phyloP scores from a whole-genome alignment of 2,329 filamentous ascomycete species.

The Fusarium sp. region DNA sequence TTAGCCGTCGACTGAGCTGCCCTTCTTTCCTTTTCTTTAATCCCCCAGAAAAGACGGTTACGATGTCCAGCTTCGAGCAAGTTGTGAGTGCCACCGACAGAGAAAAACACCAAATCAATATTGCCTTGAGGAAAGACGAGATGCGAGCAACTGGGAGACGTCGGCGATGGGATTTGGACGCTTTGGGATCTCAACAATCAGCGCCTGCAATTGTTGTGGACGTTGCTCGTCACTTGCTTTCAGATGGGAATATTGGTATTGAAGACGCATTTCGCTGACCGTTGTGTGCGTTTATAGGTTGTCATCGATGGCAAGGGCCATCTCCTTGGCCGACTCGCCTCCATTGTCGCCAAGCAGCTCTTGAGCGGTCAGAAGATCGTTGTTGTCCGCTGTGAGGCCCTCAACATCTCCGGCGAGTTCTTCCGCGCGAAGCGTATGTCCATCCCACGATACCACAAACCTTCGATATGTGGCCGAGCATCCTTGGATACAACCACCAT shows the following conservation, averaged over 20 bases:
- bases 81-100: slow-evolving; percentile 68
- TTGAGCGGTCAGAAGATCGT: slow-evolving; percentile 99
- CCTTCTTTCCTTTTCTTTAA: slow-evolving; percentile 50
- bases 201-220: slow-evolving; percentile 11
- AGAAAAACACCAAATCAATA: slow-evolving; percentile 27
- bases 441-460: slow-evolving; percentile 31
- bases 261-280: slow-evolving; percentile 41
- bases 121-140: slow-evolving; percentile 38
- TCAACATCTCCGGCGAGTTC: slow-evolving; percentile 99
- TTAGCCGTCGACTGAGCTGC: slow-evolving; percentile 52
- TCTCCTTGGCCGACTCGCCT: slow-evolving; percentile 98
- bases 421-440: slow-evolving; percentile 99
- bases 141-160: slow-evolving; percentile 24
- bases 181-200: slow-evolving; percentile 25
- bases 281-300: slow-evolving; percentile 68
- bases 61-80: slow-evolving; percentile 77
- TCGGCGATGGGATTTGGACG: slow-evolving; percentile 33
- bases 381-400: slow-evolving; percentile 96
- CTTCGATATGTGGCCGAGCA: slow-evolving; percentile 38
- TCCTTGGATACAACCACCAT: slow-evolving; percentile 29
- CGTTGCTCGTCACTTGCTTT: slow-evolving; percentile 29
- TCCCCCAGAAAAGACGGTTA: slow-evolving; percentile 53
- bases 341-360: slow-evolving; percentile 98
- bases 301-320: slow-evolving; percentile 99
- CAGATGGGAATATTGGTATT: slow-evolving; percentile 38